A percentile compares a stretch with the other conserved stretches of the same genome.
Evolutionary conservation across 768 basidiomycete genomes (phyloP).

Genomic region (Suillus discolor): DNA sequence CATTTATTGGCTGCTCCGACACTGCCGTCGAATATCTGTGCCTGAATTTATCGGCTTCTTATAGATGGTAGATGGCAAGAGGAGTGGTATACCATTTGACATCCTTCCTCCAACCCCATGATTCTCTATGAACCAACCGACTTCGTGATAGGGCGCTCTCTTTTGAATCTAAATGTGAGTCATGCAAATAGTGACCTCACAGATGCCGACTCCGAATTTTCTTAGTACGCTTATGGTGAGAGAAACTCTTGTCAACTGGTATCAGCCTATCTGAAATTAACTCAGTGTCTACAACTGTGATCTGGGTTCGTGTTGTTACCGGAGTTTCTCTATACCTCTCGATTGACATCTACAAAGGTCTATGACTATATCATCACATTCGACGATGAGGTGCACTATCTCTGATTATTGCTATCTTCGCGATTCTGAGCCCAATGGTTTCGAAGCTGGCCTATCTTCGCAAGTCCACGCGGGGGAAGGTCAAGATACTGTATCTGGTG

Average conservation of each 20-base stretch:
- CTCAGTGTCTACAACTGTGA: conserved; percentile 1
- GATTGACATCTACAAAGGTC: conserved; percentile 4
- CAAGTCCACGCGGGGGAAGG: neutral
- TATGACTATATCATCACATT: conserved; percentile 8
- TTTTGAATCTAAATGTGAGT: conserved; percentile 7
- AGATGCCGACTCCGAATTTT: neutral
- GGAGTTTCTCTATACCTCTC: neutral
- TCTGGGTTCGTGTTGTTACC: neutral
- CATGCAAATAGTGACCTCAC: neutral
- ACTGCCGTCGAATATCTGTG: neutral
- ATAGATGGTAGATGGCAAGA: neutral
- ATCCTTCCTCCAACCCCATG: neutral
- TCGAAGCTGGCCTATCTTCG: neutral
- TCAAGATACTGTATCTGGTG: conserved; percentile 4
- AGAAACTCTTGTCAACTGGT: neutral
- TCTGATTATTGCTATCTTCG: neutral
- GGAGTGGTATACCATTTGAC: neutral
- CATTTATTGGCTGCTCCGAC: neutral
- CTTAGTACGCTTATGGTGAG: conserved; percentile 10
- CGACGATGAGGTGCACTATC: neutral
- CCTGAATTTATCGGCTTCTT: neutral
- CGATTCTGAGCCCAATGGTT: neutral
- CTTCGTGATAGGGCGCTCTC: neutral
- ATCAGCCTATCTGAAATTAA: neutral
- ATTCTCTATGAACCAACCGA: neutral